These are phyloP conservation scores for Yamadazyma diospyri DNA, from an alignment of 1,139 yeast species.

Conservation along the genomic window DNA sequence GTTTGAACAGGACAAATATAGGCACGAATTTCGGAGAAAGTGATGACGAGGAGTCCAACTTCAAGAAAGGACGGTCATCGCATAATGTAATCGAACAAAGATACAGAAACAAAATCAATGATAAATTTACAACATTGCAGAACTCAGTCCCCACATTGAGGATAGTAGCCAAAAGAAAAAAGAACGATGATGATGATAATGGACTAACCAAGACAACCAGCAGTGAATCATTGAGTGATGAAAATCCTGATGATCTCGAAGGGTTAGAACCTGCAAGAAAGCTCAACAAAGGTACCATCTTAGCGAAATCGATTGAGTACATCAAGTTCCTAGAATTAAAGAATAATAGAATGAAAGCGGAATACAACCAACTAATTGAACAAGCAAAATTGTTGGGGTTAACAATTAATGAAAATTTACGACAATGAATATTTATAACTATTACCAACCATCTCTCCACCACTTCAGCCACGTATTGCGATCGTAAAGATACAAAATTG, in stretches of 20 bases:
- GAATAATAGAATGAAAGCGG: slow-evolving; percentile 32
- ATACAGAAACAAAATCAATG: slow-evolving; percentile 44
- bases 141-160: slow-evolving; percentile 41
- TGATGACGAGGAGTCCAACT: slow-evolving; percentile 6
- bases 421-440: slow-evolving; percentile 4
- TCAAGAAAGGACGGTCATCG: slow-evolving; percentile 28
- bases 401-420: slow-evolving; percentile 11
- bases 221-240: slow-evolving; percentile 15
- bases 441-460: no score
- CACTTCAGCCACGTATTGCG: no score
- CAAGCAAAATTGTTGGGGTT: slow-evolving; percentile 22
- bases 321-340: slow-evolving; percentile 41
- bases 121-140: slow-evolving; percentile 40
- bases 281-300: slow-evolving; percentile 42
- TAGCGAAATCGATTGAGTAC: slow-evolving; percentile 44
- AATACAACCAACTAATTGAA: slow-evolving; percentile 29
- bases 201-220: background rate
- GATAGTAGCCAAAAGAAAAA: slow-evolving; percentile 22
- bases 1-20: background rate
- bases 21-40: slow-evolving; percentile 4
- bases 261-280: slow-evolving; percentile 46
- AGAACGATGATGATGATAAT: slow-evolving; percentile 7
- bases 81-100: slow-evolving; percentile 47
- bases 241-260: slow-evolving; percentile 26
- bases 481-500: no score